A percentile compares a stretch with the other conserved stretches of the same genome.
phyloP scores from a whole-genome alignment of 768 basidiomycete species.

The Lactarius psammicola region DNA sequence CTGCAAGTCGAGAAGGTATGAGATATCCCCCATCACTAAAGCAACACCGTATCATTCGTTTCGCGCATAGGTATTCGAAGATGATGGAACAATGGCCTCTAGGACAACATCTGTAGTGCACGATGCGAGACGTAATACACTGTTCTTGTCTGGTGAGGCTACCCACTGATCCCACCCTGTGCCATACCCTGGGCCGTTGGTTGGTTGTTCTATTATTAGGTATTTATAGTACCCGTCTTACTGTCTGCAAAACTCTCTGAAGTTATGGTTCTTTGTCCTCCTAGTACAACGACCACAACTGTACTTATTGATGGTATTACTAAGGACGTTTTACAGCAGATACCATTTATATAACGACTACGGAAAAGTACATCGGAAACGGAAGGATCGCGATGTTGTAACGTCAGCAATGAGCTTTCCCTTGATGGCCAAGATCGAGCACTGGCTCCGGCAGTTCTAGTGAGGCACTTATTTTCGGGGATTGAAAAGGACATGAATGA shows the following conservation, averaged over 20 bases:
- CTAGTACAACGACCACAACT: too few species aligned
- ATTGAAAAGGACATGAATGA: neutral
- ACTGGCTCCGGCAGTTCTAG: neutral
- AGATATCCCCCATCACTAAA: neutral
- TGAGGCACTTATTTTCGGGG: neutral
- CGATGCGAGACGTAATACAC: conserved; percentile 47
- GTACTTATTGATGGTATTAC: neutral
- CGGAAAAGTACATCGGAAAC: neutral
- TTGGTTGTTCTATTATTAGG: conserved; percentile 2
- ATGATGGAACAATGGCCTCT: conserved; percentile 56
- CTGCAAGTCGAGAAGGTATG: conserved; percentile 56
- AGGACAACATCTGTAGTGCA: conserved; percentile 57
- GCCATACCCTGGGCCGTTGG: neutral
- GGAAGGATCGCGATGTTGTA: neutral
- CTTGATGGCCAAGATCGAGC: neutral
- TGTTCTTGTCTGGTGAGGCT: conserved; percentile 61
- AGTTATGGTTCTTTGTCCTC: neutral
- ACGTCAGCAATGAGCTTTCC: neutral
- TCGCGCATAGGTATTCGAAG: conserved; percentile 57
- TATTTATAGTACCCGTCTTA: neutral
- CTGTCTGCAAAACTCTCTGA: conserved; percentile 7
- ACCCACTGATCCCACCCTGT: neutral
- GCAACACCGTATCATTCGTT: conserved; percentile 15
- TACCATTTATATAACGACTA: neutral
- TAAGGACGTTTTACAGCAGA: too few species aligned